Evolutionary conservation across 768 basidiomycete species (phyloP), one percentile per base, ranked within the genome.

Genomic region (Lepiota brunneoincarnata): DNA sequence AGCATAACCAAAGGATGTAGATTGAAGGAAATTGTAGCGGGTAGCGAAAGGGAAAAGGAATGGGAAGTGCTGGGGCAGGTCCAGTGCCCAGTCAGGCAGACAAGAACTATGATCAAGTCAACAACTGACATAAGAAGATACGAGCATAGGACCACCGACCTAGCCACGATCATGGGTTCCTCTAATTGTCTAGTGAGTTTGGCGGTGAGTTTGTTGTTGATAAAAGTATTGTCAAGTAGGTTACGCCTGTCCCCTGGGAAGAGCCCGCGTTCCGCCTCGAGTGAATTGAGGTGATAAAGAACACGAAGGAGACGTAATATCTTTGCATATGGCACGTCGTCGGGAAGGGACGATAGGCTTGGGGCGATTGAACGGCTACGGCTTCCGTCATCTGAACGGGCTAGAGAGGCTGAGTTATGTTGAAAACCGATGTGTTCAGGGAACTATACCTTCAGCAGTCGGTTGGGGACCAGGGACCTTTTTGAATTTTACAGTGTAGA

Each of bases 41-140:
- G 95, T 97, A 18, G 95, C 89, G 70, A 99, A 98, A 0, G 97
- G 97, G 81, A 99, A 98, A 9, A 99, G 80, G 84, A 99, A 99
- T 0, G 96, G 91, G 80, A 97, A 99, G 63, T 94, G 89, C 63
- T 92, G 92, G 1, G 95, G 94, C 5, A 99, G 80, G 67, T 98
- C 96, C 40, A 94, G 73, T 0, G 96, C 91, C 97, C 97, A 99
- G 64, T 97, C 94, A 5, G 97, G 97, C 3, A 98, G 74, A 70
- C 97, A 98, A 21, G 92, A 92, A 63, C 96, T 97, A 31, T 24
- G 31, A 35, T 46, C 2, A 9, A 31, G 31, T 31, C 31, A 31
- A 31, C 35, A 21, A 51, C 56, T 24, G 10, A 51, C 39, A 66
- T 28, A 42, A 37, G 15, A 51, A 26, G 14, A 46, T 34, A 6